Conservation (phyloP, 495 filamentous ascomycete species). For the Penicillium paradoxum region DNA sequence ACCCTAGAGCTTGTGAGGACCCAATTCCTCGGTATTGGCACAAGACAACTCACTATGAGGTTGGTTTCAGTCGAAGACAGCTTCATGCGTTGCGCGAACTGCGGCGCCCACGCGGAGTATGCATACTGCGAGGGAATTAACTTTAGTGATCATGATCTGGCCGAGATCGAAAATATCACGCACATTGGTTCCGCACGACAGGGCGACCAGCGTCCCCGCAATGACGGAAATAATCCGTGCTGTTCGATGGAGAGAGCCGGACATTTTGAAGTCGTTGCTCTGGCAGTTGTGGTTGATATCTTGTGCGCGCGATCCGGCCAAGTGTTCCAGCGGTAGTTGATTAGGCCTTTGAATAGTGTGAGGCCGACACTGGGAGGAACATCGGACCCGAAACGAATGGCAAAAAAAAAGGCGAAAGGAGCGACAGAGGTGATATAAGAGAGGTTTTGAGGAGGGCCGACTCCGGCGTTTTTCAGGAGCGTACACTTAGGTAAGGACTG, state of each 20-base stretch:
- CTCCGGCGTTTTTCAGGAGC: not conserved
- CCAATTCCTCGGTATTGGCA: not conserved
- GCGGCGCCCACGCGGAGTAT: conserved; percentile 96
- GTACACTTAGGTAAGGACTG: conserved; percentile 5
- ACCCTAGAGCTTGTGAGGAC: conserved; percentile 48
- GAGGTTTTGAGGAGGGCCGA: conserved; percentile 1
- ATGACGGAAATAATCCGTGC: conserved; percentile 67
- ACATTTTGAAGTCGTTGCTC: conserved; percentile 17
- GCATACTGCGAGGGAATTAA: conserved; percentile 65
- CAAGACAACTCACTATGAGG: conserved; percentile 61
- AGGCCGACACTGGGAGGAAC: conserved; percentile 5
- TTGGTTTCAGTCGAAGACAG: conserved; percentile 88
- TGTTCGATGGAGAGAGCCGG: conserved; percentile 24
- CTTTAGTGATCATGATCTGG: conserved; percentile 2
- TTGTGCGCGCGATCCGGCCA: conserved; percentile 5
- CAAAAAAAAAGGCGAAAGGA: not conserved
- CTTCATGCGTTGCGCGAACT: conserved; percentile 80
- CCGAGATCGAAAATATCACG: conserved; percentile 21
- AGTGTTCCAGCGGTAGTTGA: conserved; percentile 1
- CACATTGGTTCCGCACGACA: conserved; percentile 93
- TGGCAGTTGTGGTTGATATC: not conserved
- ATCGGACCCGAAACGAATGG: conserved; percentile 14
- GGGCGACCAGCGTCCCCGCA: conserved; percentile 78
- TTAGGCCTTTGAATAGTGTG: conserved; percentile 5
- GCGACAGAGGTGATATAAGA: conserved; percentile 6